Evolutionary conservation across 495 filamentous ascomycete genomes (phyloP).

Genomic region (Aspergillus carlsbadensis): DNA sequence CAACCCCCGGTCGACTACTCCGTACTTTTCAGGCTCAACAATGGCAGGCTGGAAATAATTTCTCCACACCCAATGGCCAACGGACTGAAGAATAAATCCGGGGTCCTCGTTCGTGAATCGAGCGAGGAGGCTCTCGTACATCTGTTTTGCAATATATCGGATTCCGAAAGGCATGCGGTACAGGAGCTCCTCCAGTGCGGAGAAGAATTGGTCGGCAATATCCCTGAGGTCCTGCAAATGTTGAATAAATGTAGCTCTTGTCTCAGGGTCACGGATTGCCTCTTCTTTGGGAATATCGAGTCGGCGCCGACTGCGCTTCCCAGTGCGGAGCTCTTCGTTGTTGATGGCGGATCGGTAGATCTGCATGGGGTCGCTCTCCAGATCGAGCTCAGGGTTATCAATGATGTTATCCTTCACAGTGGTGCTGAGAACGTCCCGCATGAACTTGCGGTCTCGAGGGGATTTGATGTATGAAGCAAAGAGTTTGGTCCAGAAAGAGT

Average conservation of each 20-base stretch:
- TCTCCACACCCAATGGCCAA: constrained; percentile 88
- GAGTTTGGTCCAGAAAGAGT: constrained; percentile 90
- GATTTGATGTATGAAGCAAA: constrained; percentile 86
- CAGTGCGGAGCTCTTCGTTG: constrained; percentile 93
- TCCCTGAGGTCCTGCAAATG: constrained; percentile 91
- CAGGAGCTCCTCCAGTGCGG: constrained; percentile 74
- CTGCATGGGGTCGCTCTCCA: constrained; percentile 96
- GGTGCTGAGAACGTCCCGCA: constrained; percentile 78
- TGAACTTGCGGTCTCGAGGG: constrained; percentile 87
- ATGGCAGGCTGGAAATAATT: constrained; percentile 91
- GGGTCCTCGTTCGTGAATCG: constrained; percentile 79
- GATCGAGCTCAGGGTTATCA: constrained; percentile 83
- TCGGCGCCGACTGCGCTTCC: constrained; percentile 72
- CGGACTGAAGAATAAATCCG: constrained; percentile 74
- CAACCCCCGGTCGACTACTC: constrained; percentile 81
- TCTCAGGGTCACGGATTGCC: constrained; percentile 91
- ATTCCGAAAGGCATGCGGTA: constrained; percentile 91
- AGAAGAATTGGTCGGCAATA: constrained; percentile 85
- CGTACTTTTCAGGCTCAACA: constrained; percentile 80
- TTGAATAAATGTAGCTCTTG: constrained; percentile 85
- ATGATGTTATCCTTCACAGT: constrained; percentile 86
- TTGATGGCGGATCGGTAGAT: constrained; percentile 95
- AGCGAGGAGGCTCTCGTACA: constrained; percentile 71
- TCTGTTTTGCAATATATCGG: constrained; percentile 83
- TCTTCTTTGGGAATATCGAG: constrained; percentile 84